These are phyloP conservation scores for Cylindricascospora bacillispora DNA, from an alignment of 1,139 yeast genomes.

Conservation along the genomic window DNA sequence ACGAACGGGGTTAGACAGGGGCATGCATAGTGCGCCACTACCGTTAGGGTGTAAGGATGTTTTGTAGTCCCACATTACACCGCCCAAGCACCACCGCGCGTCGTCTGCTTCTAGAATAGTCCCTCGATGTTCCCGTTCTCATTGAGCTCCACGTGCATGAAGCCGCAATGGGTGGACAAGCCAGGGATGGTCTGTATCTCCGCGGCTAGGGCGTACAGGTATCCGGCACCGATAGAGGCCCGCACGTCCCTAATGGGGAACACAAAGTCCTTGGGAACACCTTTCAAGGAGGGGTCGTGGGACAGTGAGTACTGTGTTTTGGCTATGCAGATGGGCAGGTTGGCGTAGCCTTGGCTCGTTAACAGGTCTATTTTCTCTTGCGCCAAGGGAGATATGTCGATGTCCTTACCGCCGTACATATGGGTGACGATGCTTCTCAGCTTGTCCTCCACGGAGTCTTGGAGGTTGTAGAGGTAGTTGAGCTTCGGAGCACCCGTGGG, in stretches of 20 bases:
- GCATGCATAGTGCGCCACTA: too few species aligned
- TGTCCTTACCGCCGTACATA: constrained; percentile 91
- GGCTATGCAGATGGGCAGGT: constrained; percentile 92
- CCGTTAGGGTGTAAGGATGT: too few species aligned
- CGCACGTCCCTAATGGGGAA: constrained; percentile 92
- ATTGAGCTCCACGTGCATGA: constrained; percentile 91
- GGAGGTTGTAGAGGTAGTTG: constrained; percentile 47
- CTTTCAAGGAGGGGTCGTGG: constrained; percentile 86
- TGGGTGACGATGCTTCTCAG: constrained; percentile 59
- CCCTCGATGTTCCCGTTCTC: constrained; percentile 94
- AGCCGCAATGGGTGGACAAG: constrained; percentile 90
- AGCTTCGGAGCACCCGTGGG: too few species aligned
- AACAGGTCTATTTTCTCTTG: constrained; percentile 71
- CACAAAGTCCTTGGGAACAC: constrained; percentile 88
- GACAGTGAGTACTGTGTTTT: constrained; percentile 95
- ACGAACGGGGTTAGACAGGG: too few species aligned
- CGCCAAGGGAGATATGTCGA: constrained; percentile 80
- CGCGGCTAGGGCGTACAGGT: constrained; percentile 91
- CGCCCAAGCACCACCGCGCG: too few species aligned
- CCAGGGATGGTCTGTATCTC: constrained; percentile 98
- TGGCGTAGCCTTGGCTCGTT: constrained; percentile 81
- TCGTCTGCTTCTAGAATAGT: constrained; percentile 43
- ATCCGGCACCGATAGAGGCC: constrained; percentile 94
- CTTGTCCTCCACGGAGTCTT: constrained; percentile 50
- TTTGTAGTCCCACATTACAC: too few species aligned